Base-by-base conservation (phyloP, 1,284 basidiomycete species). In the Ustilago bromivora region DNA sequence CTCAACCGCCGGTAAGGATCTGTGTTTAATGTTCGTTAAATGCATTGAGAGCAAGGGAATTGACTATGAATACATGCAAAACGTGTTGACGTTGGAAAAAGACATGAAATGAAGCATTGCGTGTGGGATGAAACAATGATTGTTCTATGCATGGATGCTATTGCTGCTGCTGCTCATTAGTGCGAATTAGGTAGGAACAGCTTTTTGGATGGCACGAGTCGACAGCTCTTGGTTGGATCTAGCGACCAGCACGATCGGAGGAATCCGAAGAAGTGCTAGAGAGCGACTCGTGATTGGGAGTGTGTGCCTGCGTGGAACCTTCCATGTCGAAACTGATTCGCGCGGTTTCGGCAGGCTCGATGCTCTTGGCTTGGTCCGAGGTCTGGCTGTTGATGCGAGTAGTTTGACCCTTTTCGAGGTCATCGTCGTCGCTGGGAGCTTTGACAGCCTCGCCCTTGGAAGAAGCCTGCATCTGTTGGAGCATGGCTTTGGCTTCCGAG, bases 391-490 rank as follows among this genome's bases (percentile, higher is more conserved):
- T 34, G 59, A 51, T 53, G 15, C 57, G 64, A n/a, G 56, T 61
- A 15, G 56, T 52, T 5, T 61, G 57, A 19, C 36, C 70, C 62
- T 73, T 64, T 17, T 68, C 66, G 6, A 68, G 51, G 31, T 68
- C 71, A n/a, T 61, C 64, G 4, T 68, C 58, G 12, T 54, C 40
- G 36, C 46, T 61, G 11, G 23, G 41, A 19, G 58, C 35, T 10
- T 36, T 10, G 19, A 52, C 35, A 2, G 31, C 34, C 19, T 47
- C 15, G 2, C 40, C 31, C 40, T 58, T 51, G 2, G 61, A 51
- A 34, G 66, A 71, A 3, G 61, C 69, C 54, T 69, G 68, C 61
- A 78, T 66, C 54, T 71, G 46, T 43, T 71, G 59, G n/a, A 78
- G 61, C 61, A 78, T 59, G 13, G 32, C 34, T 23, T 67, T 67